Base-by-base conservation (phyloP, 768 basidiomycete species). In the Mycena amicta region DNA sequence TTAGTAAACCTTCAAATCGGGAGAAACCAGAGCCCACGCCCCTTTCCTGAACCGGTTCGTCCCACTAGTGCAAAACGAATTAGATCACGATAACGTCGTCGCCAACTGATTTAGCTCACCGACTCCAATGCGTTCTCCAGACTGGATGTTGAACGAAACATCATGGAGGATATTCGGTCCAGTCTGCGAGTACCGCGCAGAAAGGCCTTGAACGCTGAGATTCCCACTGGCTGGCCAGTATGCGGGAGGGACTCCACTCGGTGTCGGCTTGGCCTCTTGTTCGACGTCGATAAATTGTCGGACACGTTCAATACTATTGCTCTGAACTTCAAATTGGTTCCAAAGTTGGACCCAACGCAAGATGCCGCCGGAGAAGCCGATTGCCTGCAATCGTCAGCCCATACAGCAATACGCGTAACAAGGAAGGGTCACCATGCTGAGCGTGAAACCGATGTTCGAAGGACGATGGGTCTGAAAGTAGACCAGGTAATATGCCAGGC, bases 111-210 rank as follows among this genome's bases (percentile, higher is more conserved):
- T 18, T 47, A n/a, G 53, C 68, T 60, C 55, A 74, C n/a, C n/a
- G n/a, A n/a, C n/a, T n/a, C n/a, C n/a, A n/a, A n/a, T n/a, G n/a
- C n/a, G n/a, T n/a, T n/a, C n/a, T n/a, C n/a, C n/a, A n/a, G n/a
- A n/a, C n/a, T n/a, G n/a, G n/a, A n/a, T n/a, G n/a, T n/a, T n/a
- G n/a, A n/a, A n/a, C n/a, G n/a, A n/a, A n/a, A n/a, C n/a, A n/a
- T n/a, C n/a, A n/a, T n/a, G n/a, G n/a, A 90, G 75, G 0, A 89
- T 83, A 13, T 74, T 66, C 0, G 85, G 85, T 16, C 76, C 75
- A 49, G 66, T 74, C 68, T 62, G 78, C 75, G 84, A 80, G 68
- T 87, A 87, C 39, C 75, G 72, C 23, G 86, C 85, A 8, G 76
- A 80, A 4, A 87, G 57, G 13, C 52, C 55, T 22, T 59, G 50